phyloP scores from a whole-genome alignment of 2,329 filamentous ascomycete genomes.

The Chaetomiaceae sp. region DNA sequence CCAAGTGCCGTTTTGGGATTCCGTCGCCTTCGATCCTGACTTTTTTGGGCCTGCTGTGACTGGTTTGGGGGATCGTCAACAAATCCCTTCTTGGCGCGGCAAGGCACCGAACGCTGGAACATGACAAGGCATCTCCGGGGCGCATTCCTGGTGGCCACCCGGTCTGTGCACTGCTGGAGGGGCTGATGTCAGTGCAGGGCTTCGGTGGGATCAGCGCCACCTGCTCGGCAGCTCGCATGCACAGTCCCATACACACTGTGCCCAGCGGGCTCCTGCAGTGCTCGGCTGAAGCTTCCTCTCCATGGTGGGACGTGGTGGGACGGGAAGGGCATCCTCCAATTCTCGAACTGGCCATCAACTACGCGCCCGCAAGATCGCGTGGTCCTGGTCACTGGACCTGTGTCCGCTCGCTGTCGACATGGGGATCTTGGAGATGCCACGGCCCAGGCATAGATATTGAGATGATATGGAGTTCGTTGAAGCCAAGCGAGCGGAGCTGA shows the following conservation, averaged over 20 bases:
- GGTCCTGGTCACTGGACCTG: no score
- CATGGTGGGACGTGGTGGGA: no score
- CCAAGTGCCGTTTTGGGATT: slow-evolving; percentile 17
- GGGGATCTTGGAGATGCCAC: slow-evolving; percentile 3
- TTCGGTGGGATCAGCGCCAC: slow-evolving; percentile 1
- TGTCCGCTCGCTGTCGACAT: no score
- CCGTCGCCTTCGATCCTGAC: slow-evolving; percentile 7
- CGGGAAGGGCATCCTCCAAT: no score
- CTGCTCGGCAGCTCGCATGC: background rate
- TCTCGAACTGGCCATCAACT: no score
- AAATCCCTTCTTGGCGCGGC: slow-evolving; percentile 18
- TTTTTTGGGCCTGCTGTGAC: slow-evolving; percentile 12
- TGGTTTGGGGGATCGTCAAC: slow-evolving; percentile 19
- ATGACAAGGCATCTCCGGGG: background rate
- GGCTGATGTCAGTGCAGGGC: background rate
- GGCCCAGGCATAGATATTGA: background rate
- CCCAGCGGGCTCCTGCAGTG: background rate
- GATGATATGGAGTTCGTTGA: background rate
- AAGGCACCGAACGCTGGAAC: background rate
- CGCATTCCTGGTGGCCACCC: background rate
- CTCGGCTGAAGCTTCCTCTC: no score
- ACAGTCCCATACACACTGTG: slow-evolving; percentile 1
- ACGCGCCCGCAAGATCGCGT: no score
- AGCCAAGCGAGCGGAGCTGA: background rate
- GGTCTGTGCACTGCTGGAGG: slow-evolving; percentile 4